Conservation (phyloP, 768 basidiomycete species). For the Leucocoprinus birnbaumii region DNA sequence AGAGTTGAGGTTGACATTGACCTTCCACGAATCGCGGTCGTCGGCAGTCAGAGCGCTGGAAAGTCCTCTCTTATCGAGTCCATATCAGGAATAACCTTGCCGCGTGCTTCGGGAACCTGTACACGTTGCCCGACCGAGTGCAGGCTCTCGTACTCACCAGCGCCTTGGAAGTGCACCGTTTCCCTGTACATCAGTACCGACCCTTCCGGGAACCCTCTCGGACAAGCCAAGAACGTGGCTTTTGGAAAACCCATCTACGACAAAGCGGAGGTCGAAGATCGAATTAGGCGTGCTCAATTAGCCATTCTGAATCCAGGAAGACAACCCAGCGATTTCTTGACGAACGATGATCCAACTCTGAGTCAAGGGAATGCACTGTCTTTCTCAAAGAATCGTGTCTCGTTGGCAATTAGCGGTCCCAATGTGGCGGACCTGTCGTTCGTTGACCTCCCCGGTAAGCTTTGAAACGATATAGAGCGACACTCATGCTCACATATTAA, state of each 20-base stretch:
- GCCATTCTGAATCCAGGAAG: constrained; percentile 60
- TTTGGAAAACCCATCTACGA: constrained; percentile 50
- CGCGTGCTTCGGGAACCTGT: constrained; percentile 72
- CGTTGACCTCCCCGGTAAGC: constrained; percentile 57
- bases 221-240: constrained; percentile 31
- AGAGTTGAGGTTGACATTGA: constrained; percentile 73
- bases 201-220: constrained; percentile 31
- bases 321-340: constrained; percentile 33
- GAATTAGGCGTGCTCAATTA: constrained; percentile 61
- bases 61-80: constrained; percentile 79
- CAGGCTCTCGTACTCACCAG: constrained; percentile 38
- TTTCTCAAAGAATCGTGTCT: constrained; percentile 58
- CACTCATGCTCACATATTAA: background rate
- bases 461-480: background rate
- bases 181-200: constrained; percentile 45
- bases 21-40: constrained; percentile 69
- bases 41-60: constrained; percentile 71
- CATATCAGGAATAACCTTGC: constrained; percentile 69
- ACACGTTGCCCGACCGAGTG: constrained; percentile 71
- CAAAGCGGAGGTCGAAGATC: constrained; percentile 57
- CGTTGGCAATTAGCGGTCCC: constrained; percentile 54
- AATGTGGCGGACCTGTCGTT: constrained; percentile 65
- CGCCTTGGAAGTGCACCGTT: constrained; percentile 48
- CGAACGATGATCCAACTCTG: constrained; percentile 21
- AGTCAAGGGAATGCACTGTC: constrained; percentile 19